These are phyloP conservation scores for Chlorella variabilis DNA, from an alignment of 163 green algal species.

Conservation along the genomic window DNA sequence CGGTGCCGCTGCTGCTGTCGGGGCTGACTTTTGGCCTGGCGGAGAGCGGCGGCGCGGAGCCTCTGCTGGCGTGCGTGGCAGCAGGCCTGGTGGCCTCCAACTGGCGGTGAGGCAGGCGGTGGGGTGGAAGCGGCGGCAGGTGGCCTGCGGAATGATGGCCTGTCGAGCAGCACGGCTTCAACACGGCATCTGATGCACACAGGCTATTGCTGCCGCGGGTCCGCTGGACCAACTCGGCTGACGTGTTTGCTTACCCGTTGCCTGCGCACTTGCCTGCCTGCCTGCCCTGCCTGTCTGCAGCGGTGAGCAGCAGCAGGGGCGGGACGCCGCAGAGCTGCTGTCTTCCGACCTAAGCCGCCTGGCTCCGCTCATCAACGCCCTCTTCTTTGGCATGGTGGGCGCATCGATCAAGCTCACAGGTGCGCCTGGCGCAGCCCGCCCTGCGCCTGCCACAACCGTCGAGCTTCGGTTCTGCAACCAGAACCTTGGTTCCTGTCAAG, in stretches of 20 bases:
- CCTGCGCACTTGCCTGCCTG: too few species aligned
- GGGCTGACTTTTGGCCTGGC: constrained; percentile 25
- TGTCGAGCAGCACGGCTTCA: too few species aligned
- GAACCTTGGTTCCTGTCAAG: too few species aligned
- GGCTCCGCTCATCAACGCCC: constrained; percentile 77
- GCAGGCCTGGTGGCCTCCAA: constrained; percentile 80
- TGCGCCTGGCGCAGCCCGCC: too few species aligned
- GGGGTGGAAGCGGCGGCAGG: too few species aligned
- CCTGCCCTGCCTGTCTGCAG: neutral
- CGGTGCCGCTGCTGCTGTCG: constrained; percentile 7
- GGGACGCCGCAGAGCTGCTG: constrained; percentile 16
- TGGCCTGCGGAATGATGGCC: too few species aligned
- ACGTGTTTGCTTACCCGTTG: too few species aligned
- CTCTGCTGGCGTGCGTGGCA: constrained; percentile 86
- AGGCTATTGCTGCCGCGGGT: too few species aligned
- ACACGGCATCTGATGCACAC: too few species aligned
- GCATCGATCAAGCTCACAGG: constrained; percentile 62
- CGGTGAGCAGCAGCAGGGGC: neutral
- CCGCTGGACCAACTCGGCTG: too few species aligned
- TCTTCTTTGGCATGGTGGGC: constrained; percentile 90
- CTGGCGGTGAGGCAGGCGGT: constrained; percentile 39
- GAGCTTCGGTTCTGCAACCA: too few species aligned
- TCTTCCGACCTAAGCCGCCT: constrained; percentile 51
- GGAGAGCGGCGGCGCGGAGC: constrained; percentile 71
- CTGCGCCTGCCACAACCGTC: neutral